Evolutionary conservation across 176 grass and related monocot genomes (phyloP).

Genomic region (Triticum turgidum): DNA sequence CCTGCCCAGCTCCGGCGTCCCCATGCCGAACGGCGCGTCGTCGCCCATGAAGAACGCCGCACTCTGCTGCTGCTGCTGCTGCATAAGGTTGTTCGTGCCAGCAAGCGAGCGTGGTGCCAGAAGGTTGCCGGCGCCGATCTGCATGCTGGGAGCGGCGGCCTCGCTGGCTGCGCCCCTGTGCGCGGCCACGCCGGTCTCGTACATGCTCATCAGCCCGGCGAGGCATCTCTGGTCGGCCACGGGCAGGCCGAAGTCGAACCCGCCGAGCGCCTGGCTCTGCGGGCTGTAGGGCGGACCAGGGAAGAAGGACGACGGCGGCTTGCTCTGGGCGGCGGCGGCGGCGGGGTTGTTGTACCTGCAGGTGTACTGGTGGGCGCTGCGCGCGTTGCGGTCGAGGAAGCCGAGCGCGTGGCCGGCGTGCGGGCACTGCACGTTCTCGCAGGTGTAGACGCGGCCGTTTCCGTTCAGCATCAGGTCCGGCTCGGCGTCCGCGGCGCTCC

Average conservation of each 20-base stretch:
- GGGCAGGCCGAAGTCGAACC: constrained; percentile 46
- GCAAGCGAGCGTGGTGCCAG: constrained; percentile 11
- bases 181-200: constrained; percentile 43
- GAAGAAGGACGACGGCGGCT: constrained; percentile 41
- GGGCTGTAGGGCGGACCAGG: constrained; percentile 11
- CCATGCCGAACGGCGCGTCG: constrained; percentile 23
- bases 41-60: constrained; percentile 28
- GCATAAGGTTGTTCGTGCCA: constrained; percentile 16
- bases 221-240: constrained; percentile 61
- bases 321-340: constrained; percentile 34
- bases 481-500: constrained; percentile 4
- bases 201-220: constrained; percentile 67
- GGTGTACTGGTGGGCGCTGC: constrained; percentile 53
- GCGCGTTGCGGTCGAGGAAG: constrained; percentile 60
- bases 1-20: constrained; percentile 28
- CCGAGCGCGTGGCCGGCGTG: constrained; percentile 40
- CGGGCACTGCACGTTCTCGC: constrained; percentile 55
- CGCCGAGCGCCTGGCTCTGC: constrained; percentile 12
- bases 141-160: neutral
- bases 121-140: neutral
- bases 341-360: constrained; percentile 44
- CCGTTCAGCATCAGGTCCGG: constrained; percentile 42
- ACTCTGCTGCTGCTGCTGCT: constrained; percentile 18
- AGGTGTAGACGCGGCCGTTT: constrained; percentile 50
- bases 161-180: constrained; percentile 18